Base-by-base conservation (phyloP, 192 early-diverging fungal species). In the Bifiguratus adelaidae region DNA sequence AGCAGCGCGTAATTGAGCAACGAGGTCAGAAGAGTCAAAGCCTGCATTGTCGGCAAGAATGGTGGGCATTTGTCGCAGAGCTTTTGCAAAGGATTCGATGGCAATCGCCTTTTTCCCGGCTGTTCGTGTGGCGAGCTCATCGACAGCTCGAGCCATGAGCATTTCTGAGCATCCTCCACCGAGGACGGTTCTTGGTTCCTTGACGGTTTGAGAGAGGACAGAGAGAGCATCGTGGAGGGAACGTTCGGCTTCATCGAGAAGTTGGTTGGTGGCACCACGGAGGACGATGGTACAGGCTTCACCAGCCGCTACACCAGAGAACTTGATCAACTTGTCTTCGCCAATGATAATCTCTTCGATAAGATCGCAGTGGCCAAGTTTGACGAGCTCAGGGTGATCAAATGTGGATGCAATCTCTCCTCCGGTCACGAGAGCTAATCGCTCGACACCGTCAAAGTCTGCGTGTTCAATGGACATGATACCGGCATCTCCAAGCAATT, bases 341-440 rank as follows among this genome's bases (percentile, higher is more conserved):
- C 95, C 95, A 72, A 99, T 97, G 50, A 99, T 96, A 35, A 96
- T 71, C 57, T 99, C 93, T 69, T 99, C 95, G 67, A 99, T 95
- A 47, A 89, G 51, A 55, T 95, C 91, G 67, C 95, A 99, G 48
- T 85, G 73, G 30, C 95, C 95, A 16, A 99, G 75, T 50, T 87
- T 82, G 42, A 99, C 86, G 8, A 99, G 71, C 56, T 99, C 92
- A 20, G 95, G 95, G 63, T 92, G 87, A 52, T 99, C 95, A 63
- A 99, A 99, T 6, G 95, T 91, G 25, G 95, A 99, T 4, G 91
- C 81, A 56, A 99, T 99, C 58, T 99, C 95, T 58, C 95, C 91
- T 53, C 95, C 95, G 35, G 94, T 95, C 15, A 99, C 95, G 33
- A 99, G 68, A 40, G 95, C 92, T 50, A 99, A 73, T 11, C 95